phyloP scores from a whole-genome alignment of 805 yeast genomes.

The Metschnikowia noctiluminum region DNA sequence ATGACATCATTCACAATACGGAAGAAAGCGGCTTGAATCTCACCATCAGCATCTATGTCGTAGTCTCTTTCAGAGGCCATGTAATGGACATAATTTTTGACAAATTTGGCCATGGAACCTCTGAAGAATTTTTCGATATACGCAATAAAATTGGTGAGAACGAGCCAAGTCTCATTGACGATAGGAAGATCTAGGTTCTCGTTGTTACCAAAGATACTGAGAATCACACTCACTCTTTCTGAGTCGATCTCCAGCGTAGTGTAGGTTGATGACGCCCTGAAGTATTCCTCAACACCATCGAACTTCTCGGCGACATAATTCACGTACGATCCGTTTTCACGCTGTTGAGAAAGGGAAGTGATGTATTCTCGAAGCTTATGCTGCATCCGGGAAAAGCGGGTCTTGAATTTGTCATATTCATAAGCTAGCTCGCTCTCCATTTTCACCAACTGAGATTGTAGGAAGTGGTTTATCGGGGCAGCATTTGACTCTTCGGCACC shows the following conservation, averaged over 20 bases:
- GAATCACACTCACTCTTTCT: slow-evolving; percentile 26
- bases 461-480: slow-evolving; percentile 37
- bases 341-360: slow-evolving; percentile 27
- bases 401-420: slow-evolving; percentile 35
- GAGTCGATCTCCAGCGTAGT: slow-evolving; percentile 21
- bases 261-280: slow-evolving; percentile 27
- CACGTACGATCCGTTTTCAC: slow-evolving; percentile 36
- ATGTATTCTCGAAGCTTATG: slow-evolving; percentile 35
- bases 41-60: slow-evolving; percentile 30
- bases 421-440: slow-evolving; percentile 33
- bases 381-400: slow-evolving; percentile 37
- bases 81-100: slow-evolving; percentile 37
- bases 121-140: slow-evolving; percentile 32
- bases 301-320: slow-evolving; percentile 39
- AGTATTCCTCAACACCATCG: slow-evolving; percentile 32
- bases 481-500: slow-evolving; percentile 18
- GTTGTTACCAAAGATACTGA: slow-evolving; percentile 33
- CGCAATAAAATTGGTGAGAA: slow-evolving; percentile 33
- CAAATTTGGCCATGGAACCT: slow-evolving; percentile 31
- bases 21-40: slow-evolving; percentile 26
- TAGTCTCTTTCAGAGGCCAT: slow-evolving; percentile 19
- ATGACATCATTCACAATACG: slow-evolving; percentile 25
- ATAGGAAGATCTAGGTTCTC: slow-evolving; percentile 41
- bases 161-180: slow-evolving; percentile 43
- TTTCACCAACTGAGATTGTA: slow-evolving; percentile 29